Conservation (phyloP, 1,139 yeast genomes). For the Lodderomyces oxycetoniae region DNA sequence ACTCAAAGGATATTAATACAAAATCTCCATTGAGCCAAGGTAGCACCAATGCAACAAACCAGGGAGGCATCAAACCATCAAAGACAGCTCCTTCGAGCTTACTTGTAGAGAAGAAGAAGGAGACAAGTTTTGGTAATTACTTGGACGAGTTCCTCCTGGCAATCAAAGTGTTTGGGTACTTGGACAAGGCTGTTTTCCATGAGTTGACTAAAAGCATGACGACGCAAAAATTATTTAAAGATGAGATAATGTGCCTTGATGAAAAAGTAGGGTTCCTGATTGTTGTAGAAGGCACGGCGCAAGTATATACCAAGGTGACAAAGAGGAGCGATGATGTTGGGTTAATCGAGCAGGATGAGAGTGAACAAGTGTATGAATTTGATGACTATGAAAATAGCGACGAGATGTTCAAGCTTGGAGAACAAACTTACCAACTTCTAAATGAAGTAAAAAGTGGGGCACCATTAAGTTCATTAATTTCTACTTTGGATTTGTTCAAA, state of each 20-base stretch:
- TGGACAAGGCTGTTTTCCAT: constrained; percentile 86
- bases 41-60: not conserved
- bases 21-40: constrained; percentile 1
- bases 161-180: constrained; percentile 87
- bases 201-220: constrained; percentile 90
- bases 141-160: constrained; percentile 88
- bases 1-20: constrained; percentile 24
- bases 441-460: constrained; percentile 84
- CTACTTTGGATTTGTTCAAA: constrained; percentile 62
- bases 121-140: constrained; percentile 38
- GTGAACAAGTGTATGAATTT: not conserved
- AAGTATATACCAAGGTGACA: constrained; percentile 60
- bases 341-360: constrained; percentile 1
- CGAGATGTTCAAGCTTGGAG: constrained; percentile 36
- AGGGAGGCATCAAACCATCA: constrained; percentile 5
- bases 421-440: constrained; percentile 60
- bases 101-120: constrained; percentile 23
- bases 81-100: constrained; percentile 6
- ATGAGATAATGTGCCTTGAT: constrained; percentile 69
- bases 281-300: constrained; percentile 90
- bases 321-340: constrained; percentile 12
- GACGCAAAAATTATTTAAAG: constrained; percentile 74
- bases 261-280: constrained; percentile 82
- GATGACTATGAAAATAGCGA: constrained; percentile 15
- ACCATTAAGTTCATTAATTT: constrained; percentile 78